Evolutionary conservation across 164 flowering plant genomes (phyloP).

Genomic region (Sextonia rubra): DNA sequence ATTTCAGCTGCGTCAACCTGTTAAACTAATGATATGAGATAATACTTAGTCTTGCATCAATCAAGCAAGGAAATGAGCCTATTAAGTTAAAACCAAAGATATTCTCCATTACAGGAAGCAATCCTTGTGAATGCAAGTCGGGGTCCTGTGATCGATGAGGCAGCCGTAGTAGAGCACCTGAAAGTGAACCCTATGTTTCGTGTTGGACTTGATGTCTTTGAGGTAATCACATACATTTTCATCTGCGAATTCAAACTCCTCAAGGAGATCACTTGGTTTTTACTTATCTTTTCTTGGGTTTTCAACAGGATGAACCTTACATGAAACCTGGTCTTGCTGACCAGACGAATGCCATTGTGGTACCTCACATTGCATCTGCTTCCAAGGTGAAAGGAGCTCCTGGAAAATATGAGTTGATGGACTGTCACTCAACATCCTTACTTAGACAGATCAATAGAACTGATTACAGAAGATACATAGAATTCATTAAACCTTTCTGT

Average conservation of each 20-base stretch:
- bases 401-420: neutral
- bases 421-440: neutral
- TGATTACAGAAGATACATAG: neutral
- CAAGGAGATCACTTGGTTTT: constrained; percentile 3
- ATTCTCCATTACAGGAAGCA: constrained; percentile 58
- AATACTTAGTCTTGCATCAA: neutral
- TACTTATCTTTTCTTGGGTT: constrained; percentile 2
- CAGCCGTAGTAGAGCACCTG: constrained; percentile 87
- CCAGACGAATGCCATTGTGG: constrained; percentile 84
- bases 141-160: constrained; percentile 96
- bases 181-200: constrained; percentile 93
- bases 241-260: neutral
- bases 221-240: constrained; percentile 36
- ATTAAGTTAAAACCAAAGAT: neutral
- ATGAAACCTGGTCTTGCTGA: constrained; percentile 98
- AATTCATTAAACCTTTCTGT: neutral
- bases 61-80: neutral
- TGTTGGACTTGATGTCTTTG: constrained; percentile 97
- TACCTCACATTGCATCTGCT: constrained; percentile 98
- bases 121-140: constrained; percentile 91
- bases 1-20: neutral
- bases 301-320: constrained; percentile 79
- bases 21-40: too few relatives aligned
- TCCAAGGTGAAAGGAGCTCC: constrained; percentile 61
- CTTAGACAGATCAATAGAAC: neutral